These are phyloP conservation scores for Malus fusca DNA, from an alignment of 306 rosid species.

Conservation along the genomic window DNA sequence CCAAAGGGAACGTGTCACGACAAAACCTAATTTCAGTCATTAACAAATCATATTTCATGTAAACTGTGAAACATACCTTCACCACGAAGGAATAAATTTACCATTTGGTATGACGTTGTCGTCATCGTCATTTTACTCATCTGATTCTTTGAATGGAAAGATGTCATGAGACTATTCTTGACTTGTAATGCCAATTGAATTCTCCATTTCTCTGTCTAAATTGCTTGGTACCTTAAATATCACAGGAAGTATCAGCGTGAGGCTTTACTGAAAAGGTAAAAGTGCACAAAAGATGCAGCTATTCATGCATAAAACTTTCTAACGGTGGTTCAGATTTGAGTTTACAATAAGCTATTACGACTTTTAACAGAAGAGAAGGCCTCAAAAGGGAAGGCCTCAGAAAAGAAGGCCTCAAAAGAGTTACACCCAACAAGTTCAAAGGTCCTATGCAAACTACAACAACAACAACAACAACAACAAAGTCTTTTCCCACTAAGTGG, in stretches of 20 bases:
- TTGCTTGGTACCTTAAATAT: conserved; percentile 31
- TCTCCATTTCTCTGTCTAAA: conserved; percentile 25
- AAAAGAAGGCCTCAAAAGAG: background rate
- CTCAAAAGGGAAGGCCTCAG: background rate
- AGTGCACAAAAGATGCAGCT: background rate
- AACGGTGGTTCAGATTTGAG: background rate
- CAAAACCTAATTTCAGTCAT: no score
- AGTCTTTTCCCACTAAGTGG: no score
- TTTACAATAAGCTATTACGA: background rate
- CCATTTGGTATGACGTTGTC: conserved; percentile 34
- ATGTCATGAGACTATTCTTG: conserved; percentile 69
- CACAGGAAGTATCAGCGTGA: conserved; percentile 10
- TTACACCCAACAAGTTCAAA: background rate
- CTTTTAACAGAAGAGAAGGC: background rate
- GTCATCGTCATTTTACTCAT: conserved; percentile 67
- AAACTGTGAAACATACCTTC: conserved; percentile 45
- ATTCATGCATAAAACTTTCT: background rate
- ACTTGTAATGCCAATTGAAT: conserved; percentile 17
- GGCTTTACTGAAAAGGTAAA: background rate
- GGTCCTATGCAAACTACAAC: background rate
- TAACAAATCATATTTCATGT: background rate
- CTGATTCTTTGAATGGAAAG: conserved; percentile 79
- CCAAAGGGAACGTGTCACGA: no score
- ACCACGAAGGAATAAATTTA: conserved; percentile 84
- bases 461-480: background rate